These are phyloP conservation scores for Cyberlindnera lachancei DNA, from an alignment of 805 yeast genomes.

Conservation along the genomic window DNA sequence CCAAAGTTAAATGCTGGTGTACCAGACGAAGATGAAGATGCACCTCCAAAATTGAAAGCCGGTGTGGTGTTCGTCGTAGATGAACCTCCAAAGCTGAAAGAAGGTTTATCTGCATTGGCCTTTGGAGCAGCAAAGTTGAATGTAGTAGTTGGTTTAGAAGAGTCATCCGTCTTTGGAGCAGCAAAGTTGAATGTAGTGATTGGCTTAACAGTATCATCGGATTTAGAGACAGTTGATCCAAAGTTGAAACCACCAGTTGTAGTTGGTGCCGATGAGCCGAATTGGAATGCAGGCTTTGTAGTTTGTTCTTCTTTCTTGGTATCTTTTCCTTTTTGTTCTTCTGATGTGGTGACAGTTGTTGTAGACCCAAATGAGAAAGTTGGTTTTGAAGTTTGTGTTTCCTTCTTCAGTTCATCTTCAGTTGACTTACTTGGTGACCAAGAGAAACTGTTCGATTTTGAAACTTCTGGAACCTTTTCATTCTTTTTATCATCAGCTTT, in stretches of 20 bases:
- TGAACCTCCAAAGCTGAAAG: conserved; percentile 6
- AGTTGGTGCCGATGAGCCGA: background rate
- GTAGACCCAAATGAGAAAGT: conserved; percentile 21
- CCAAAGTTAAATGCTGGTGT: conserved; percentile 24
- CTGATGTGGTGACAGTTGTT: conserved; percentile 11
- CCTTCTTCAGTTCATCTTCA: conserved; percentile 5
- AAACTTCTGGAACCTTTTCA: conserved; percentile 1
- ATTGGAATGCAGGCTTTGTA: background rate
- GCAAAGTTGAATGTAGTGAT: conserved; percentile 18
- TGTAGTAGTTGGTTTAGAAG: conserved; percentile 4
- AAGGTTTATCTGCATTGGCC: conserved; percentile 6
- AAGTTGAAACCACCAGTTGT: background rate
- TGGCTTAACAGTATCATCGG: conserved; percentile 3
- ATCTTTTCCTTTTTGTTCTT: conserved; percentile 13
- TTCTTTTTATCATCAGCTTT: conserved; percentile 5
- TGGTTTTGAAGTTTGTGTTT: conserved; percentile 13
- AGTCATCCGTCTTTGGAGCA: background rate
- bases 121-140: conserved; percentile 7
- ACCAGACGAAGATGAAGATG: conserved; percentile 10
- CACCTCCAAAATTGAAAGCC: conserved; percentile 5
- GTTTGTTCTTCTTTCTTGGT: too few species aligned
- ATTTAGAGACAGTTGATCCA: conserved; percentile 1
- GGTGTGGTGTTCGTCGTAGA: conserved; percentile 16
- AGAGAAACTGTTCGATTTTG: conserved; percentile 13
- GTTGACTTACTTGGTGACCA: conserved; percentile 21